Evolutionary conservation across 1,284 basidiomycete species (phyloP).

Genomic region (Malassezia sp.): DNA sequence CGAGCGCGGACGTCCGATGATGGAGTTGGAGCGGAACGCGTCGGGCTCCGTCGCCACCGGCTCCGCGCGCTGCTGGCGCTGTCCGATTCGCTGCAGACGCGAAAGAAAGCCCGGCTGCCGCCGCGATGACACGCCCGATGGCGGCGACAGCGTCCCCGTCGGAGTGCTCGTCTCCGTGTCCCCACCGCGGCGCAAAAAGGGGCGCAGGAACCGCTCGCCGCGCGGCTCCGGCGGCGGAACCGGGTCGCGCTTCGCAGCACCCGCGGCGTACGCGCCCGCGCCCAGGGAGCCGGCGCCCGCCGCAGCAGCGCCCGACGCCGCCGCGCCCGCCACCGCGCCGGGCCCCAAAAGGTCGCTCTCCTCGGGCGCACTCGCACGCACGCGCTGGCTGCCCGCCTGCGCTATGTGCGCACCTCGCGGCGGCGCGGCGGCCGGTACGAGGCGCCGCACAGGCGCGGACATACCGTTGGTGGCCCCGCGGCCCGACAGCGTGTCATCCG

Average conservation of each 20-base stretch:
- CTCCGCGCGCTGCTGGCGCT: background rate
- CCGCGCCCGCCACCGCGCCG: too few relatives aligned
- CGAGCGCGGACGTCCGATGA: background rate
- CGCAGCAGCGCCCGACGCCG: background rate
- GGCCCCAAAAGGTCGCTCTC: too few relatives aligned
- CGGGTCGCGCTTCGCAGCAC: background rate
- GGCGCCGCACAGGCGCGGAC: too few relatives aligned
- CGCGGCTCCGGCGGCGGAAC: background rate
- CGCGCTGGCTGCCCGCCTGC: too few relatives aligned
- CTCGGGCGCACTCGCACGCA: too few relatives aligned
- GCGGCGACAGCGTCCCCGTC: background rate
- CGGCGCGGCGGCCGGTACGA: too few relatives aligned
- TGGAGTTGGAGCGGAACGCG: conserved; percentile 2
- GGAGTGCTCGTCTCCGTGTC: too few relatives aligned
- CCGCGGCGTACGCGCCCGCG: background rate
- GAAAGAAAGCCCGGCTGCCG: background rate
- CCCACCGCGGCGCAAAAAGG: too few relatives aligned
- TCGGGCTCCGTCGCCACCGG: conserved; percentile 1
- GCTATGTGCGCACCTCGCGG: too few relatives aligned
- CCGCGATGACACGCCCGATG: background rate
- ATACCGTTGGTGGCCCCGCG: too few relatives aligned
- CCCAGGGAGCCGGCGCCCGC: background rate
- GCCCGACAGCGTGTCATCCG: conserved; percentile 8
- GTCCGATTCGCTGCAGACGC: conserved; percentile 1
- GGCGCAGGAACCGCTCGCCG: too few relatives aligned